Conservation (phyloP, 2,329 filamentous ascomycete genomes). For the Colletotrichum australisinense region DNA sequence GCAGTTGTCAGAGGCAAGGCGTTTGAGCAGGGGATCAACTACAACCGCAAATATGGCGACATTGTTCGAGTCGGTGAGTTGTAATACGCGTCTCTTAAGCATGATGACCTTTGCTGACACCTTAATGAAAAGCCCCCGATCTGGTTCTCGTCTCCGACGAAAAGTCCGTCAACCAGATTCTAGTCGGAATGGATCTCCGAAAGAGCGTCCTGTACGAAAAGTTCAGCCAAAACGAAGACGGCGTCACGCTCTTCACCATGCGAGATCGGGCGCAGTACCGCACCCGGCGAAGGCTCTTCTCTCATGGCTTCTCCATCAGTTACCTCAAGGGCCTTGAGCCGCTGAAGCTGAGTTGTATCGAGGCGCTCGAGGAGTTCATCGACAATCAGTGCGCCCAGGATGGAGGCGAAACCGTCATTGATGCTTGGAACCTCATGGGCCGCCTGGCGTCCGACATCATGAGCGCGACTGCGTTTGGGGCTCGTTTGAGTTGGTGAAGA, state of each 20-base stretch:
- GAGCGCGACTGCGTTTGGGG: background rate
- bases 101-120: background rate
- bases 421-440: background rate
- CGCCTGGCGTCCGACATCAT: background rate
- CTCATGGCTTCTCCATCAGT: background rate
- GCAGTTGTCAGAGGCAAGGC: background rate
- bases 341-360: background rate
- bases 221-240: conserved; percentile 7
- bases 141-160: background rate
- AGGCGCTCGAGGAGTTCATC: background rate
- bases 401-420: background rate
- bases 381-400: background rate
- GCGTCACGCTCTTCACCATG: conserved; percentile 14
- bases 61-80: background rate
- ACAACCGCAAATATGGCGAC: background rate
- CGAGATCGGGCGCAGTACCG: conserved; percentile 7
- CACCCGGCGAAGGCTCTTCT: conserved; percentile 8
- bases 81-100: background rate
- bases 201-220: conserved; percentile 10
- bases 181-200: background rate
- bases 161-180: background rate
- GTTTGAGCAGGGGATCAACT: background rate
- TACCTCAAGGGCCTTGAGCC: background rate
- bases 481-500: background rate
- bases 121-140: background rate